Percentiles rank a stretch among this genome's conserved stretches.
Conservation (phyloP, 2,329 filamentous ascomycete genomes). For the Colletotrichum euphorbiae region DNA sequence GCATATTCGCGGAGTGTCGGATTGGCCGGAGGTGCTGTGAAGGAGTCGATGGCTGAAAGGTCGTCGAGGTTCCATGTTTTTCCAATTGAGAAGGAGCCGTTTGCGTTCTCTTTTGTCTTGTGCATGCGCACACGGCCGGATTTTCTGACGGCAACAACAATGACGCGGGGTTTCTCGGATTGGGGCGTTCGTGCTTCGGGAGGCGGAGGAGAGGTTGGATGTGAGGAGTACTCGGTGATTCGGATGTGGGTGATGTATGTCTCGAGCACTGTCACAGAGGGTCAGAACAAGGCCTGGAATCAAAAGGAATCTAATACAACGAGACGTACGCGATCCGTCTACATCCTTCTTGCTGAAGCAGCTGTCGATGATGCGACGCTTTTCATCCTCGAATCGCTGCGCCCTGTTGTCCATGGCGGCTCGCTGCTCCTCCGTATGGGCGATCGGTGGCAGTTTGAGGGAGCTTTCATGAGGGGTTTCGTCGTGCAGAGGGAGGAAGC, state of each 20-base stretch:
- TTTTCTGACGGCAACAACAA: conserved; percentile 92
- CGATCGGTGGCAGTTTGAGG: conserved; percentile 32
- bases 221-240: conserved; percentile 86
- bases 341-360: conserved; percentile 92
- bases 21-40: conserved; percentile 69
- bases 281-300: conserved; percentile 19
- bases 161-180: conserved; percentile 88
- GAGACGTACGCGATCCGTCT: conserved; percentile 81
- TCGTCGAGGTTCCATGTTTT: conserved; percentile 99
- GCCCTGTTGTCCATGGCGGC: conserved; percentile 58
- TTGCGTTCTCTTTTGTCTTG: conserved; percentile 95
- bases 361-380: conserved; percentile 91
- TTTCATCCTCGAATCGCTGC: conserved; percentile 96
- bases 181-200: conserved; percentile 76
- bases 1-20: conserved; percentile 79
- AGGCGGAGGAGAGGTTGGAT: conserved; percentile 87
- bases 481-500: conserved; percentile 16
- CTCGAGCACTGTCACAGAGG: conserved; percentile 72
- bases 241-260: conserved; percentile 98
- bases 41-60: conserved; percentile 82
- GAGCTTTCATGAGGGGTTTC: conserved; percentile 37
- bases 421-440: conserved; percentile 39
- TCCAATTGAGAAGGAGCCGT: conserved; percentile 94
- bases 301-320: conserved; percentile 30
- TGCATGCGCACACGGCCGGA: conserved; percentile 95